Evolutionary conservation across 805 yeast genomes (phyloP), one percentile per base, ranked within the genome.

Genomic region (Suhomyces tanzawaensis): DNA sequence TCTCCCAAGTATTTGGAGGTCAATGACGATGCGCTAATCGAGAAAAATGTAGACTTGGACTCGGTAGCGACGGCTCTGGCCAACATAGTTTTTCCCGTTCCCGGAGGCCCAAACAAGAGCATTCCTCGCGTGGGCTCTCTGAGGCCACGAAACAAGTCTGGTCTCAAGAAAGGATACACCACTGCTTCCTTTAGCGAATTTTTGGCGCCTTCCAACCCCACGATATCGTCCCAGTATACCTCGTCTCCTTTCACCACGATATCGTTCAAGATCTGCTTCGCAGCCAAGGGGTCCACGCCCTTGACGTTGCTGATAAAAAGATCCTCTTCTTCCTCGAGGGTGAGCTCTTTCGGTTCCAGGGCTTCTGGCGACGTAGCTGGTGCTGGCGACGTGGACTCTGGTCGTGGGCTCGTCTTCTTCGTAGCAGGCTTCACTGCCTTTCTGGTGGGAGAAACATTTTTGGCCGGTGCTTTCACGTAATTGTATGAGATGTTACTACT

Each of bases 51-150:
- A 0, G 96, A 87, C 42, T 84, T 82, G 6, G 96, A 84, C 65
- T 93, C 98, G 2, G 95, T 86, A 2, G 97, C 98, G 3, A 93
- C 97, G 0, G 98, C 96, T 46, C 96, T 72, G 0, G 97, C 97
- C 48, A 91, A 74, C 98, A 91, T 90, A 1, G 97, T 90, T 56
- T 93, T 91, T 40, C 98, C 98, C 0, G 98, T 91, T n/a, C 99
- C 99, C 0, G 98, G 97, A 2, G 99, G 98, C 0, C 99, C 99
- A 67, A 89, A 91, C 29, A 91, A 64, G 15, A 91, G 70, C 95
- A 93, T 88, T n/a, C 98, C 98, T 41, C 95, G 68, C 0, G 95
- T 90, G 0, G 98, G 98, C 63, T 90, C 97, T 49, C 97, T 72
- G 37, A 91, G 66, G 0, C 97, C 98, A 42, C 79, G 76, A 57